Evolutionary conservation across 306 rosid species (phyloP), one percentile per base, ranked within the genome.

Genomic region (Acmispon strigosus): DNA sequence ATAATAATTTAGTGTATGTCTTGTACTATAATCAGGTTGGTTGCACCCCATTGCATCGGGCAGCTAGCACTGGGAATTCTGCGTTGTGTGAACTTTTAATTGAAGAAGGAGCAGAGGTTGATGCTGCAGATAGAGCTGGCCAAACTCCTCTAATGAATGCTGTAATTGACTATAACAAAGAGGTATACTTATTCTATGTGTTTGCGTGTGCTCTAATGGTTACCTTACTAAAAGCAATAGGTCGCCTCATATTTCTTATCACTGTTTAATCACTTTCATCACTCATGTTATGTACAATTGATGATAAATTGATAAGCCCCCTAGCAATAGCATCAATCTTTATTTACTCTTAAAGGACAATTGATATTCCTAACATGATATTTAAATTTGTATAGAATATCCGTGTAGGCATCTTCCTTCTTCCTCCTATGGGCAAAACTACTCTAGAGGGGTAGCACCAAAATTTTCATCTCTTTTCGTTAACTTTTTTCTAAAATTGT

Each of bases 31-130:
- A 20, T 68, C 70, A 94, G 98, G 88, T 89, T 75, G 98, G 98
- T 61, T 83, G 89, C 82, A 94, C 98, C 63, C 97, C 98, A 10
- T 82, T 94, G 86, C 97, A 94, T 74, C 81, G 98, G 12, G 97
- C 98, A 36, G 96, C 97, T 50, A 80, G 97, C 90, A 90, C 89
- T 2, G 97, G 96, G 58, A 87, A 87, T 34, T 83, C 92, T 42
- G 89, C 89, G 61, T 2, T 94, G 78, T 94, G 98, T 68, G 98
- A 94, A 58, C 62, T 86, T 82, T 72, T 94, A 42, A 86, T 94
- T 55, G 98, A 94, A 84, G 96, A 94, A 86, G 98, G 97, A 39
- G 98, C 98, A n/a, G 95, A 94, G 52, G 78, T 94, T 70, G 98
- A 94, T 73, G 84, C 86, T 44, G 84, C 66, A 64, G 98, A 92